Conservation (phyloP, 176 grass and related monocot species). For the Musa troglodytarum region DNA sequence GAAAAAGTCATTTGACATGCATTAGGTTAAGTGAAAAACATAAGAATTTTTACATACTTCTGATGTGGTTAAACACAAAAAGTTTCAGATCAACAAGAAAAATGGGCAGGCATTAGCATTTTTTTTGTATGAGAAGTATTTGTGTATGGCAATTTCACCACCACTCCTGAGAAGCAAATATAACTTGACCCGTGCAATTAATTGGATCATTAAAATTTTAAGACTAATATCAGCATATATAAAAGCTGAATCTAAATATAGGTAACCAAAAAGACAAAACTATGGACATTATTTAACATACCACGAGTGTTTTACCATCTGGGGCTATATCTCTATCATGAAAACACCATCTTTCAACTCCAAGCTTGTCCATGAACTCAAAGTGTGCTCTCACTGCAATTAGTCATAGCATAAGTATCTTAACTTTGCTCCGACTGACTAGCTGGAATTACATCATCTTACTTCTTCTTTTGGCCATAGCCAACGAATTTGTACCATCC, state of each 20-base stretch:
- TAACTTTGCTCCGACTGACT: not conserved
- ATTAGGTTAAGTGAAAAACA: not conserved
- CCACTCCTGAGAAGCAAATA: not conserved
- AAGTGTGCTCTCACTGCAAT: constrained; percentile 85
- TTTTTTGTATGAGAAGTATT: too few relatives aligned
- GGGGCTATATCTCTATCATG: constrained; percentile 96
- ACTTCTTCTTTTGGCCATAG: constrained; percentile 95
- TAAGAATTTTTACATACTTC: too few relatives aligned
- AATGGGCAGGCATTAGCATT: too few relatives aligned
- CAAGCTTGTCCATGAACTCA: constrained; percentile 94
- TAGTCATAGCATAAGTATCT: not conserved
- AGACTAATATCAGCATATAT: not conserved
- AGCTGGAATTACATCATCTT: constrained; percentile 19
- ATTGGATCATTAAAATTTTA: not conserved
- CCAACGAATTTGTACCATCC: constrained; percentile 77
- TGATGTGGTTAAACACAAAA: too few relatives aligned
- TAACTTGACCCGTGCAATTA: not conserved
- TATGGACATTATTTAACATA: constrained; percentile 21
- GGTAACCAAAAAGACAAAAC: not conserved
- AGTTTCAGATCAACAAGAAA: too few relatives aligned
- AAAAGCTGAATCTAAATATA: not conserved
- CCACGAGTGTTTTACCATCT: constrained; percentile 59
- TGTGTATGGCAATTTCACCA: too few relatives aligned
- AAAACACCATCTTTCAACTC: constrained; percentile 93
- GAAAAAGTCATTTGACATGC: not conserved